These are phyloP conservation scores for Nematodospora valgi DNA, from an alignment of 805 yeast species.

Conservation along the genomic window DNA sequence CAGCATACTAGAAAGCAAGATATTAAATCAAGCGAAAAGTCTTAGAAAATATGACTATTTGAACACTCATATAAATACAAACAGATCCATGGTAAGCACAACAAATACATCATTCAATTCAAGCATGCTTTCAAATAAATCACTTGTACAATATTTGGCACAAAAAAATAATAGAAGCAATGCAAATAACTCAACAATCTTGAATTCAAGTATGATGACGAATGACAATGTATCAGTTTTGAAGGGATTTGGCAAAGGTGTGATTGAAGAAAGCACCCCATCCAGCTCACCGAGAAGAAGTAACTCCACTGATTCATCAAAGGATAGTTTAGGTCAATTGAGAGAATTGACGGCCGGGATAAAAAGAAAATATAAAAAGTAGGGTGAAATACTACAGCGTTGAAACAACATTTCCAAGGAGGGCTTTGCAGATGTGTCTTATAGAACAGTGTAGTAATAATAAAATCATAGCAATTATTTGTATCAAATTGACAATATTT, in stretches of 20 bases:
- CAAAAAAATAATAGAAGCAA: background rate
- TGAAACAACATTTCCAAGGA: no score
- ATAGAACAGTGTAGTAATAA: no score
- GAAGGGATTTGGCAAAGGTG: constrained; percentile 33
- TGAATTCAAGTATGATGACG: constrained; percentile 13
- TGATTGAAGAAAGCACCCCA: constrained; percentile 38
- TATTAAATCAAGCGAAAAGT: constrained; percentile 26
- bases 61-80: constrained; percentile 21
- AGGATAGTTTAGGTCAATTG: constrained; percentile 19
- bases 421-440: no score
- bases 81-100: constrained; percentile 2
- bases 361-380: constrained; percentile 20
- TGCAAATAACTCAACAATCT: constrained; percentile 16
- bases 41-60: constrained; percentile 30
- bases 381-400: no score
- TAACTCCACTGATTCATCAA: constrained; percentile 1
- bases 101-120: constrained; percentile 2
- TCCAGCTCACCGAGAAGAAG: constrained; percentile 23
- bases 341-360: constrained; percentile 24
- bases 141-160: constrained; percentile 7
- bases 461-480: no score
- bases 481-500: no score
- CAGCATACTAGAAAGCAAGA: constrained; percentile 19
- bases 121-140: constrained; percentile 8
- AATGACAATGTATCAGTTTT: constrained; percentile 26